Evolutionary conservation across 2,329 filamentous ascomycete genomes (phyloP).

Genomic region (Talaromyces sp.): DNA sequence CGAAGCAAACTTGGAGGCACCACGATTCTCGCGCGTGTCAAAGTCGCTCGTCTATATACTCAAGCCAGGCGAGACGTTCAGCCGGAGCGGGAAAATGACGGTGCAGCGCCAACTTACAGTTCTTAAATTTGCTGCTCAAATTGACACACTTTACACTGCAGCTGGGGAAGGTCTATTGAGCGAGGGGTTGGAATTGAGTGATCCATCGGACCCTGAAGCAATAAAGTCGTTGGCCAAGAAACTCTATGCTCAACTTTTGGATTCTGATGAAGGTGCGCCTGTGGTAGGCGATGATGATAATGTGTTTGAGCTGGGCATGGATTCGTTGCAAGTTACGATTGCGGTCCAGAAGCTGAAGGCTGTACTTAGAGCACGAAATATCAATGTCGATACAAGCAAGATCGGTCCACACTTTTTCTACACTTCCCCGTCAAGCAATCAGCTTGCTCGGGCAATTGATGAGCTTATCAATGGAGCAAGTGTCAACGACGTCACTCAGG

Average conservation of each 20-base stretch:
- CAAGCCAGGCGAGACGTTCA: conserved; percentile 14
- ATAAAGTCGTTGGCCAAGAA: conserved; percentile 3
- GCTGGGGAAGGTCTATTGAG: conserved; percentile 12
- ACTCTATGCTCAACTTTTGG: conserved; percentile 11
- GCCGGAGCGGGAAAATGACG: conserved; percentile 19
- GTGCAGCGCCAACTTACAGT: conserved; percentile 19
- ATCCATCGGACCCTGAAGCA: conserved; percentile 2
- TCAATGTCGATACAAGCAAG: conserved; percentile 8
- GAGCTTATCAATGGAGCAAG: conserved; percentile 5
- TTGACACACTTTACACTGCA: conserved; percentile 19
- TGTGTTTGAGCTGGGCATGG: conserved; percentile 20
- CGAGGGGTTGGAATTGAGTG: conserved; percentile 5
- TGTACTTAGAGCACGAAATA: conserved; percentile 11
- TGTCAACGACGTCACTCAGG: not conserved
- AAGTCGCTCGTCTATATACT: conserved; percentile 17
- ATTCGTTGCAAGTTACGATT: conserved; percentile 19
- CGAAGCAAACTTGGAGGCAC: conserved; percentile 18
- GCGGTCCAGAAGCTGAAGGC: conserved; percentile 17
- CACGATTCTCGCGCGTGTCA: conserved; percentile 18
- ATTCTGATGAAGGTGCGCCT: not conserved
- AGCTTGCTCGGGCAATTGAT: conserved; percentile 17
- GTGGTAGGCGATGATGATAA: conserved; percentile 15
- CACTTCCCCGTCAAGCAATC: conserved; percentile 11
- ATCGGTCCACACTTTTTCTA: conserved; percentile 19
- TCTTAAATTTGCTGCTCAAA: conserved; percentile 17